Conservation (phyloP, 108 stramenopile species). For the Cyclotella baltica region DNA sequence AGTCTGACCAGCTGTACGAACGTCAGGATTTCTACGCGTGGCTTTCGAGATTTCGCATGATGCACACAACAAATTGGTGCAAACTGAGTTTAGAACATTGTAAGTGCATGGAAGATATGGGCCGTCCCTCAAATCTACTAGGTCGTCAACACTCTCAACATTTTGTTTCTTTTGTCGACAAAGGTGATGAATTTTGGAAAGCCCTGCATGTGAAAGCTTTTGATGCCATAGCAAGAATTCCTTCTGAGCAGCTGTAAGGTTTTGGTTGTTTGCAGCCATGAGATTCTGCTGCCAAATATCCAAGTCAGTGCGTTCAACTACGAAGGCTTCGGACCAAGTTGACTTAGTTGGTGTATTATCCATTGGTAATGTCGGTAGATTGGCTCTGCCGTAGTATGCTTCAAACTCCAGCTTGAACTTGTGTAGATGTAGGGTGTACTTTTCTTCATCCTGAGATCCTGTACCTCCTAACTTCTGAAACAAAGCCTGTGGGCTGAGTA, state of each 20-base stretch:
- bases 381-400: background rate
- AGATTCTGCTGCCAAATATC: background rate
- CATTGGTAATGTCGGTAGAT: constrained; percentile 1
- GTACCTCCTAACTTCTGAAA: background rate
- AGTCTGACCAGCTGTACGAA: background rate
- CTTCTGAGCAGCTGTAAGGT: no score
- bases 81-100: background rate
- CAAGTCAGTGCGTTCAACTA: background rate
- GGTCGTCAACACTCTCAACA: background rate
- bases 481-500: constrained; percentile 14
- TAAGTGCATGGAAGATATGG: constrained; percentile 7
- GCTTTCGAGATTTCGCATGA: background rate
- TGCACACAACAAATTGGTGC: background rate
- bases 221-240: no score
- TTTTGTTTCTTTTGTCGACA: no score
- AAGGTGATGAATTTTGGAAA: background rate
- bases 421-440: background rate
- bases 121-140: background rate
- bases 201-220: no score
- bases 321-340: background rate
- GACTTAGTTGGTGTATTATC: no score
- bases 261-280: background rate
- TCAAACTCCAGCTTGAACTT: background rate
- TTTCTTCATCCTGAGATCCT: background rate
- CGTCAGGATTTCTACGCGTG: background rate